Evolutionary conservation across 345 rosid genomes (phyloP).

Genomic region (Hibiscus mutabilis): DNA sequence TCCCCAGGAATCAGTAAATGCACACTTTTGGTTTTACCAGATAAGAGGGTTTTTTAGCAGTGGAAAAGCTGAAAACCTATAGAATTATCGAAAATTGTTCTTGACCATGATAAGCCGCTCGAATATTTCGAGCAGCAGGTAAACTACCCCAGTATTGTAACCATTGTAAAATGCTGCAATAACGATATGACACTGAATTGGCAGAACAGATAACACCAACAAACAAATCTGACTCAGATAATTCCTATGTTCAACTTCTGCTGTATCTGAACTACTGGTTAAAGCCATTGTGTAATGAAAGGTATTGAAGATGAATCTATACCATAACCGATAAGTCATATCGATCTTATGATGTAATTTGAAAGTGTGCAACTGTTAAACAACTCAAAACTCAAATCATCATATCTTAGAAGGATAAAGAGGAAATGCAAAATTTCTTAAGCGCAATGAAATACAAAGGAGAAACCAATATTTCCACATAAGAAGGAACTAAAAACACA

Average conservation of each 20-base stretch:
- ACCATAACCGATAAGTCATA: too few species aligned
- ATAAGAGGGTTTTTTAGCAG: neutral
- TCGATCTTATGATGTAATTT: neutral
- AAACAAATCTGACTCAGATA: neutral
- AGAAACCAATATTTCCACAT: neutral
- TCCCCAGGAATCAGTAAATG: neutral
- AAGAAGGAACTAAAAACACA: neutral
- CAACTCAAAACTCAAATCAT: too few species aligned
- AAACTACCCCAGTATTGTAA: neutral
- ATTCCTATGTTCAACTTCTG: neutral
- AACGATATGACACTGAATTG: neutral
- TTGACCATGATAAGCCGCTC: neutral
- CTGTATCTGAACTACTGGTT: neutral
- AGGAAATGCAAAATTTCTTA: too few species aligned
- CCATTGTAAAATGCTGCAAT: neutral
- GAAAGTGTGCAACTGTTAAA: neutral
- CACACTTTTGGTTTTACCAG: neutral
- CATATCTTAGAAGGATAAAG: too few species aligned
- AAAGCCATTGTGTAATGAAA: neutral
- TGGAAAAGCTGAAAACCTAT: neutral
- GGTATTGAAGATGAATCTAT: neutral
- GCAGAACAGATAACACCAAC: neutral
- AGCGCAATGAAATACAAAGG: too few species aligned
- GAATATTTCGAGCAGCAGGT: neutral
- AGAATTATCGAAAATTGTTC: neutral